These are phyloP conservation scores for Colletotrichum scovillei DNA, from an alignment of 2,329 filamentous ascomycete species.

Conservation along the genomic window DNA sequence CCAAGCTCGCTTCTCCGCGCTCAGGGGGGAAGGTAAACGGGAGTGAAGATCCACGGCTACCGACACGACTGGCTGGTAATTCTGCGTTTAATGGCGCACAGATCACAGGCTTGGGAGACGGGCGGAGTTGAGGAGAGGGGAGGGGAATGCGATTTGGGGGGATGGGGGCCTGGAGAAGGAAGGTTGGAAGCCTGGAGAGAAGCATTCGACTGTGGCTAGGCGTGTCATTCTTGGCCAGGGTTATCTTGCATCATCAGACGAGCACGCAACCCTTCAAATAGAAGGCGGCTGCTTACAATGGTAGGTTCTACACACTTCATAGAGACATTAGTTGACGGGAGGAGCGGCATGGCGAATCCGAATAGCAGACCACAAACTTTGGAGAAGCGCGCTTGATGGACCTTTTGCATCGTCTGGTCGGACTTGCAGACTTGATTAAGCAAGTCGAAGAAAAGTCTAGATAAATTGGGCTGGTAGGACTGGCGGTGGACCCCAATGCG, in stretches of 20 bases:
- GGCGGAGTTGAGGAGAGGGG: background rate
- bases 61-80: background rate
- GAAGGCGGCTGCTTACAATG: background rate
- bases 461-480: background rate
- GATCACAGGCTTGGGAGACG: background rate
- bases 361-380: background rate
- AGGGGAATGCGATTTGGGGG: background rate
- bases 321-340: background rate
- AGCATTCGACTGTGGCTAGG: background rate
- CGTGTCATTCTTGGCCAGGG: background rate
- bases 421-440: conserved; percentile 30
- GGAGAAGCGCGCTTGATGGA: background rate
- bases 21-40: conserved; percentile 3
- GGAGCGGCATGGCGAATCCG: background rate
- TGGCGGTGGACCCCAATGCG: background rate
- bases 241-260: conserved; percentile 13
- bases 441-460: background rate
- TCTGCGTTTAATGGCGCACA: conserved; percentile 10
- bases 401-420: conserved; percentile 5
- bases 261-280: background rate
- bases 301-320: background rate
- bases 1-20: background rate
- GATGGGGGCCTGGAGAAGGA: background rate
- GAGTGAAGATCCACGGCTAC: background rate
- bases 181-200: background rate